Conservation (phyloP, 495 filamentous ascomycete genomes). For the Bacidia gigantensis region DNA sequence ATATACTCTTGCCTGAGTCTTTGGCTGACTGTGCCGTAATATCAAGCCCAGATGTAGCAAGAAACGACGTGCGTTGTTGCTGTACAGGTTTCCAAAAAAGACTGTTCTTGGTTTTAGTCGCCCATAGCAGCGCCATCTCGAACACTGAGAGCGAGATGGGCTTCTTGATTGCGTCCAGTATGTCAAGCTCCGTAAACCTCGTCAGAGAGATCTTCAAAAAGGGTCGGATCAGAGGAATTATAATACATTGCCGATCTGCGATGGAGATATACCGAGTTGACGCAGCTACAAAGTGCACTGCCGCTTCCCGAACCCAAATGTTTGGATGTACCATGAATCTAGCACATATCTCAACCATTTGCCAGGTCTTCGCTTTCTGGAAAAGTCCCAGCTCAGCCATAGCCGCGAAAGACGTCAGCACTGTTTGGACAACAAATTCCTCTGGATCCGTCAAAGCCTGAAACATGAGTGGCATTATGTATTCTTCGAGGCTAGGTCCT, state of each 20-base stretch:
- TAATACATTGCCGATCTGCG: conserved; percentile 71
- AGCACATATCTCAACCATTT: conserved; percentile 64
- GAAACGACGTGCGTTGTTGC: conserved; percentile 50
- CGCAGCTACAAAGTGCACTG: conserved; percentile 66
- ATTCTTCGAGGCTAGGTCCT: conserved; percentile 77
- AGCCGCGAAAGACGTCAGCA: conserved; percentile 74
- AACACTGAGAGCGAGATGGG: conserved; percentile 68
- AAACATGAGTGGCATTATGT: conserved; percentile 90
- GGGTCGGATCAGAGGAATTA: conserved; percentile 62
- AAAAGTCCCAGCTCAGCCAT: conserved; percentile 82
- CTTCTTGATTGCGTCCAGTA: conserved; percentile 75
- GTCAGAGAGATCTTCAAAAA: conserved; percentile 62
- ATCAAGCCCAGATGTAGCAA: conserved; percentile 38
- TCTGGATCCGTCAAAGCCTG: conserved; percentile 94
- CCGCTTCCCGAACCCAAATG: conserved; percentile 84
- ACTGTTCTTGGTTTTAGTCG: conserved; percentile 60
- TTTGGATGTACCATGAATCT: conserved; percentile 90
- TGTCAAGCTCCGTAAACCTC: conserved; percentile 51
- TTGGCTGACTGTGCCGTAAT: conserved; percentile 33
- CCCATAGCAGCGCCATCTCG: conserved; percentile 79
- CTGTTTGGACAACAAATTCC: conserved; percentile 86
- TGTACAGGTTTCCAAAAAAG: conserved; percentile 72
- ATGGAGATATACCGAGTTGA: conserved; percentile 62
- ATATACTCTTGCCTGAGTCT: conserved; percentile 21
- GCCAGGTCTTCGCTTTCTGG: conserved; percentile 72